Percentiles rank a stretch among this genome's conserved stretches.
These are phyloP conservation scores for Erodium trifolium DNA, from an alignment of 441 rosid genomes.

Conservation along the genomic window DNA sequence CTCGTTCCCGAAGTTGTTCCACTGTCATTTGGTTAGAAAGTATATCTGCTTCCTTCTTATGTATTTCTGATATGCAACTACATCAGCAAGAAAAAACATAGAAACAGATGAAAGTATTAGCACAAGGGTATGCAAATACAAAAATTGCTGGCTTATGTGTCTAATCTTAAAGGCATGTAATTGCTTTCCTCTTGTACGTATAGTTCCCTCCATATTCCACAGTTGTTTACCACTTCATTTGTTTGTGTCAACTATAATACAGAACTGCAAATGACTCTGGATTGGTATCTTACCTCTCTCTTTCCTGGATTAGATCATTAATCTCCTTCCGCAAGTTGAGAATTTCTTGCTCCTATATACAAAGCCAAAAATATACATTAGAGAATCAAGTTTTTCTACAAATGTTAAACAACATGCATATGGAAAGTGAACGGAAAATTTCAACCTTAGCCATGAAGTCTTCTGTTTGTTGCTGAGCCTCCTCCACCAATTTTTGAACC, in stretches of 20 bases:
- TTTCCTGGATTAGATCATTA: slow-evolving; percentile 52
- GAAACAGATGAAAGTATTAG: not conserved
- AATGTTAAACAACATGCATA: not conserved
- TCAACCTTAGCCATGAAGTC: slow-evolving; percentile 57
- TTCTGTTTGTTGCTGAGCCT: slow-evolving; percentile 57
- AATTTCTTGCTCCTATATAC: slow-evolving; percentile 65
- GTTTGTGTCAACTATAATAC: not conserved
- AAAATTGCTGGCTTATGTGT: not conserved
- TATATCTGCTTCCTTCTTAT: slow-evolving; percentile 51
- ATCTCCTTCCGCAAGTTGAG: slow-evolving; percentile 46
- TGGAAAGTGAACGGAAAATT: not conserved
- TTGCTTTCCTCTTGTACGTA: not conserved
- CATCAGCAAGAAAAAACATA: slow-evolving; percentile 10
- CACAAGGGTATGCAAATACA: not conserved
- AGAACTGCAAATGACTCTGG: no score
- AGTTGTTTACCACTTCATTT: not conserved
- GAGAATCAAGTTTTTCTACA: slow-evolving; percentile 1
- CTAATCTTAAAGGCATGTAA: not conserved
- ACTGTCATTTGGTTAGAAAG: slow-evolving; percentile 48
- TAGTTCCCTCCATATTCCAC: not conserved
- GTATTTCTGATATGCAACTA: slow-evolving; percentile 56
- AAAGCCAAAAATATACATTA: slow-evolving; percentile 9
- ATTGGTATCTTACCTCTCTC: slow-evolving; percentile 44
- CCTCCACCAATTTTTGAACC: slow-evolving; percentile 57
- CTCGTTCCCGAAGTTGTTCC: slow-evolving; percentile 75